phyloP scores from a whole-genome alignment of 495 filamentous ascomycete species.

The Hypoxylon perforatum region DNA sequence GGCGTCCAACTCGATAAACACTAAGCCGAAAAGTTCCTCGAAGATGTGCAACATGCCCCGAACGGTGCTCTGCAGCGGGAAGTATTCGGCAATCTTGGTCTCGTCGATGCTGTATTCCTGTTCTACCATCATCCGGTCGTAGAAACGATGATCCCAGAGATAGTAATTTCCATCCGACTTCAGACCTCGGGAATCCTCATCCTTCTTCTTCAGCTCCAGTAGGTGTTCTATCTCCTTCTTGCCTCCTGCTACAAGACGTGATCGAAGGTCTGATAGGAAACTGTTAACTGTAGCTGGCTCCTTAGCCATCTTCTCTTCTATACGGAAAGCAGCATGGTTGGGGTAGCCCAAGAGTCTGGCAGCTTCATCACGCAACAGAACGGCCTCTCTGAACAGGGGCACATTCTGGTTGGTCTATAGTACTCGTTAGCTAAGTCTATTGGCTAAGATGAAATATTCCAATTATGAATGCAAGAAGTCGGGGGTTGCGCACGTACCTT shows the following conservation, averaged over 20 bases:
- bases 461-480: neutral
- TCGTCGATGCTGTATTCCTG: slow-evolving; percentile 90
- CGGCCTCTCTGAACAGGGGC: slow-evolving; percentile 85
- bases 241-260: slow-evolving; percentile 79
- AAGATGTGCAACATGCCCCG: slow-evolving; percentile 94
- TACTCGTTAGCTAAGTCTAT: slow-evolving; percentile 11
- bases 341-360: slow-evolving; percentile 91
- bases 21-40: slow-evolving; percentile 89
- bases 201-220: slow-evolving; percentile 81
- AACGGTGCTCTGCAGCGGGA: slow-evolving; percentile 86
- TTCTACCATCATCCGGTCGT: slow-evolving; percentile 93
- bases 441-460: too few species aligned
- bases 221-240: slow-evolving; percentile 78
- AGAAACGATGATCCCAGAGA: slow-evolving; percentile 86
- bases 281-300: slow-evolving; percentile 83
- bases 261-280: slow-evolving; percentile 84
- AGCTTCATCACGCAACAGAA: slow-evolving; percentile 90
- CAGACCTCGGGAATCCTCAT: slow-evolving; percentile 68
- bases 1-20: slow-evolving; percentile 81
- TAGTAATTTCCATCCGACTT: slow-evolving; percentile 80
- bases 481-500: slow-evolving; percentile 50
- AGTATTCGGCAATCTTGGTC: slow-evolving; percentile 91
- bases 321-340: slow-evolving; percentile 88
- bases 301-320: slow-evolving; percentile 99
- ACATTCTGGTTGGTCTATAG: slow-evolving; percentile 80